Percentiles rank a stretch among this genome's conserved stretches.
Evolutionary conservation across 1,284 basidiomycete species (phyloP).

Genomic region (Cryptococcus sp.): DNA sequence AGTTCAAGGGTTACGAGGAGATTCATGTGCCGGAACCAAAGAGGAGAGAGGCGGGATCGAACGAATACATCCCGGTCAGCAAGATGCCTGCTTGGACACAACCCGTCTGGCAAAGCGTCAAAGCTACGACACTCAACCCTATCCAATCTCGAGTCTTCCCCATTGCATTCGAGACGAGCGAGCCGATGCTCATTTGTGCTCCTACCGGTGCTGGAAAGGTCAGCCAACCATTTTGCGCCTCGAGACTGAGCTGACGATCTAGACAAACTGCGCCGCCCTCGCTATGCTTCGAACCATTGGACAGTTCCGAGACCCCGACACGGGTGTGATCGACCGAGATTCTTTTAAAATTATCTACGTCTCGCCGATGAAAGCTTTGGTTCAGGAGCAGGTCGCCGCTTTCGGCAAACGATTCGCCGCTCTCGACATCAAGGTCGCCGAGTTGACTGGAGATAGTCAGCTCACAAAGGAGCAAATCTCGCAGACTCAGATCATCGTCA

Average conservation of each 20-base stretch:
- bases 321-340: conserved; percentile 79
- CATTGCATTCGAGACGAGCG: conserved; percentile 87
- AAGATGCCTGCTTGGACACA: conserved; percentile 81
- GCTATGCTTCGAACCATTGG: conserved; percentile 81
- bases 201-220: conserved; percentile 99
- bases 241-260: neutral
- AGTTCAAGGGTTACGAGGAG: conserved; percentile 95
- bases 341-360: conserved; percentile 98
- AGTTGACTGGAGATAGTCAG: conserved; percentile 95
- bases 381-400: conserved; percentile 95
- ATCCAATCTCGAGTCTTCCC: conserved; percentile 94
- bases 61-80: conserved; percentile 70
- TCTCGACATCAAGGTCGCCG: conserved; percentile 84
- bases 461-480: conserved; percentile 97
- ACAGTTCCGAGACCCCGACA: conserved; percentile 75
- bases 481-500: conserved; percentile 97
- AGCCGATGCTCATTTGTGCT: conserved; percentile 92
- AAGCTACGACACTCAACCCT: conserved; percentile 61
- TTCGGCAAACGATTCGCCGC: conserved; percentile 75
- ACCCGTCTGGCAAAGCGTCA: conserved; percentile 64
- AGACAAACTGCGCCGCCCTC: conserved; percentile 98
- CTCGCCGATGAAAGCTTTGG: conserved; percentile 97
- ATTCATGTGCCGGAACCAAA: conserved; percentile 95
- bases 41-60: conserved; percentile 58
- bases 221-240: conserved; percentile 20